Percentiles rank a stretch among this genome's conserved stretches.
phyloP scores from a whole-genome alignment of 164 flowering plant species.

The Umbilicus rupestris region DNA sequence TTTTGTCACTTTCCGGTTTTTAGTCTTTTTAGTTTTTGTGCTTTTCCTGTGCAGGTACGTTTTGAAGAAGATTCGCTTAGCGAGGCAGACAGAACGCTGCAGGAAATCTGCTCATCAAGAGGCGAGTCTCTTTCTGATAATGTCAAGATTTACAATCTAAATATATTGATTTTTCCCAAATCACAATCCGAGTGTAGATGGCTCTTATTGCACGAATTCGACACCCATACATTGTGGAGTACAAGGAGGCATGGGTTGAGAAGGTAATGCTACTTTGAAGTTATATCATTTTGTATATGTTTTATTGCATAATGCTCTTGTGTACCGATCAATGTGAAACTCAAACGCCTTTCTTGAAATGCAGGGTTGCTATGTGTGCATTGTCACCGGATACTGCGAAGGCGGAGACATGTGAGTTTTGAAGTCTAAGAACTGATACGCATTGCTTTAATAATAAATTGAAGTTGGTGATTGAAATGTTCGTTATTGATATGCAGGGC shows the following conservation, averaged over 20 bases:
- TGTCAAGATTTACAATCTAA: constrained; percentile 3
- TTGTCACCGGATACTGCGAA: constrained; percentile 97
- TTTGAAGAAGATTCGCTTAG: constrained; percentile 90
- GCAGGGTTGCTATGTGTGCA: constrained; percentile 99
- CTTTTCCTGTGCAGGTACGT: constrained; percentile 54
- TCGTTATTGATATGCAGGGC: constrained; percentile 39
- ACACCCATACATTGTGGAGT: constrained; percentile 89
- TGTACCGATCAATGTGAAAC: neutral
- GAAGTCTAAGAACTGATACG: neutral
- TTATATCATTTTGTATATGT: neutral
- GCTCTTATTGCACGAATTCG: constrained; percentile 89
- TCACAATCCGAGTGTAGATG: constrained; percentile 45
- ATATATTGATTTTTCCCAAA: constrained; percentile 6
- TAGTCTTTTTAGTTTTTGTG: neutral
- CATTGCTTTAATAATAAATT: neutral
- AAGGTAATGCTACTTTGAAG: constrained; percentile 36
- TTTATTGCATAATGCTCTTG: constrained; percentile 1
- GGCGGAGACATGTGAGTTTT: constrained; percentile 98
- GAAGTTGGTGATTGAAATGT: neutral
- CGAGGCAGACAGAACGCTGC: constrained; percentile 92
- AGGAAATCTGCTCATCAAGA: constrained; percentile 96
- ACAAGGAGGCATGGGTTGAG: constrained; percentile 99
- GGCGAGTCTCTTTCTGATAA: constrained; percentile 26
- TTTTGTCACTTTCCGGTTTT: neutral
- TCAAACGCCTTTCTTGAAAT: constrained; percentile 6